Percentiles rank a stretch among this genome's conserved stretches.
Conservation (phyloP, 495 filamentous ascomycete genomes). For the Xylaria intraflava region DNA sequence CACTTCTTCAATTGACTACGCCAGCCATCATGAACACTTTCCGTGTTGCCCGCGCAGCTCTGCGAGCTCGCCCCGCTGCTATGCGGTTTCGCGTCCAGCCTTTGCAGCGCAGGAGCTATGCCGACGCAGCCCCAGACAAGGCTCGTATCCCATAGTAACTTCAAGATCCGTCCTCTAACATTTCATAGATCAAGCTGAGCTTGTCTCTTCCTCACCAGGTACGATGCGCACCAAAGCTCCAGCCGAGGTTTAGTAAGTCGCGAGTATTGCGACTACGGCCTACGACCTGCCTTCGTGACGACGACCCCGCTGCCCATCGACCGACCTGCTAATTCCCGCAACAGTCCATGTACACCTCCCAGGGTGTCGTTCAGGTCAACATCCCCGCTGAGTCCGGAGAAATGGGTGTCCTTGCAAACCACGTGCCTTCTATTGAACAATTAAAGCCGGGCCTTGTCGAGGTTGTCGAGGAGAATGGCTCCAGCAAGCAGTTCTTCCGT, state of each 20-base stretch:
- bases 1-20: conserved; percentile 43
- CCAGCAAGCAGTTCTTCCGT: conserved; percentile 98
- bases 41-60: conserved; percentile 79
- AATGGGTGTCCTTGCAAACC: conserved; percentile 98
- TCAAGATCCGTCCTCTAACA: conserved; percentile 10
- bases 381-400: conserved; percentile 95
- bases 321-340: conserved; percentile 40
- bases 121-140: conserved; percentile 83
- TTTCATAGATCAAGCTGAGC: conserved; percentile 82
- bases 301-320: conserved; percentile 10
- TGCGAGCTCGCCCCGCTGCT: conserved; percentile 67
- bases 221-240: conserved; percentile 29
- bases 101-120: conserved; percentile 80
- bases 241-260: neutral
- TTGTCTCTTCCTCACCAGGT: conserved; percentile 98
- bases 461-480: conserved; percentile 85
- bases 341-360: conserved; percentile 50
- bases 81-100: conserved; percentile 64
- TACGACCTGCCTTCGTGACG: conserved; percentile 2
- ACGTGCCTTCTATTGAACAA: conserved; percentile 99
- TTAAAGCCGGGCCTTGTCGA: conserved; percentile 93
- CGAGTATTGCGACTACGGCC: conserved; percentile 6
- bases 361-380: conserved; percentile 93
- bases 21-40: conserved; percentile 77
- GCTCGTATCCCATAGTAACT: conserved; percentile 29